Evolutionary conservation across 2,329 filamentous ascomycete species (phyloP), one percentile per base, ranked within the genome.

Genomic region (Penicillium psychrosexuale): DNA sequence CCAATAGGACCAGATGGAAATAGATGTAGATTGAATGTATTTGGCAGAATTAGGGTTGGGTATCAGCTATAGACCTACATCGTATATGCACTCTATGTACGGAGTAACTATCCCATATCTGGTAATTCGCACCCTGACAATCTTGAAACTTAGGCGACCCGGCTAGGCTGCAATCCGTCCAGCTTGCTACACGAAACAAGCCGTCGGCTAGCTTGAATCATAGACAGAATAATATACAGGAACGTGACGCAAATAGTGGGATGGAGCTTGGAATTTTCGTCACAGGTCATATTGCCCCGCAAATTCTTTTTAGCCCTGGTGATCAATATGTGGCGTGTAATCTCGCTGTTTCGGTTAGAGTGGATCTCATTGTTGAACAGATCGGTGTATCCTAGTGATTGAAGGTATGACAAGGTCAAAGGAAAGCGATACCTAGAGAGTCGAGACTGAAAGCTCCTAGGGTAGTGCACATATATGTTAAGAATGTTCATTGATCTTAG

Each of bases 281-380:
- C 40, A 52, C 7, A 38, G 27, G 42, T 43, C 36, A 42, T 45
- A 12, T 43, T 53, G 44, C 46, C 51, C 51, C 51, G 46, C 51
- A 53, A 44, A 53, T 31, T 42, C 33, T 9, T 30, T 30, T 15
- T 39, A 38, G 34, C 33, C 24, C 17, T 33, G 42, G 49, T 47
- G 49, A 52, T 52, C 49, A 33, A 38, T 8, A 27, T 30, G 19
- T 51, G 42, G 24, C 34, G 49, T 27, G 49, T 50, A 50, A 28
- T 40, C 28, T 50, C 28, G 47, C 47, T 42, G 28, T 49, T 33
- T 42, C 19, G 28, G 45, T 19, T 28, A 28, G 19, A 54, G 56
- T 56, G 53, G 58, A 52, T 46, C 52, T 53, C 34, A 45, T 39
- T n/a, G 15, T 22, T 42, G 19, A 36, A 19, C 8, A 45, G 31